phyloP scores from a whole-genome alignment of 257 asterid genomes.

The Solanum lignicaule region DNA sequence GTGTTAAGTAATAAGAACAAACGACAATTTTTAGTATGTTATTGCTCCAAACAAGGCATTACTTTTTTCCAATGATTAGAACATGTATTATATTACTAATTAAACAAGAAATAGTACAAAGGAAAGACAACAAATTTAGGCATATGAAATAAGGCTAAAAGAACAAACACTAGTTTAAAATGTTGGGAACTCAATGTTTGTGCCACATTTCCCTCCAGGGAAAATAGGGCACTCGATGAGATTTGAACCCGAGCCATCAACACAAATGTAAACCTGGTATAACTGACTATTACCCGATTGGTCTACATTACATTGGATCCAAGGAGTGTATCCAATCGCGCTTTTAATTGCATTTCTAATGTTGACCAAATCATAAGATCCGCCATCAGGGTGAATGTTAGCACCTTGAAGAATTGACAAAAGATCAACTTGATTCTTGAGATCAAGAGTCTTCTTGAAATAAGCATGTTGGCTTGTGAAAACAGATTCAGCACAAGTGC shows the following conservation, averaged over 20 bases:
- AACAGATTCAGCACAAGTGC: conserved; percentile 52
- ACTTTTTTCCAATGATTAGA: background rate
- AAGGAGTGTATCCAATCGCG: conserved; percentile 36
- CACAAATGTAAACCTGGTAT: conserved; percentile 48
- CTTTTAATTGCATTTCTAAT: conserved; percentile 26
- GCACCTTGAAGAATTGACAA: conserved; percentile 52
- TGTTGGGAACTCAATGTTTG: conserved; percentile 42
- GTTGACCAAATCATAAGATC: conserved; percentile 33
- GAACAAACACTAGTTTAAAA: conserved; percentile 14
- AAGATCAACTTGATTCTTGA: conserved; percentile 35
- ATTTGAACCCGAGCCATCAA: conserved; percentile 31
- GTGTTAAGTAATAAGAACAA: background rate
- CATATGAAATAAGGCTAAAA: background rate
- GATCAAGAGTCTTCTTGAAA: conserved; percentile 44
- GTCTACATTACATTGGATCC: conserved; percentile 49
- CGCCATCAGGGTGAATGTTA: conserved; percentile 32
- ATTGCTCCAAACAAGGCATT: background rate
- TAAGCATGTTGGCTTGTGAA: conserved; percentile 48
- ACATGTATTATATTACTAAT: background rate
- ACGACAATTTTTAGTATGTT: background rate
- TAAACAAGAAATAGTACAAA: background rate
- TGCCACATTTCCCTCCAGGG: conserved; percentile 42
- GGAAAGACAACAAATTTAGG: background rate
- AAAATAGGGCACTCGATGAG: conserved; percentile 49
- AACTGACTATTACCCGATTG: conserved; percentile 44